Evolutionary conservation across 768 basidiomycete species (phyloP), one percentile per base, ranked within the genome.

Genomic region (Psilocybe sp.): DNA sequence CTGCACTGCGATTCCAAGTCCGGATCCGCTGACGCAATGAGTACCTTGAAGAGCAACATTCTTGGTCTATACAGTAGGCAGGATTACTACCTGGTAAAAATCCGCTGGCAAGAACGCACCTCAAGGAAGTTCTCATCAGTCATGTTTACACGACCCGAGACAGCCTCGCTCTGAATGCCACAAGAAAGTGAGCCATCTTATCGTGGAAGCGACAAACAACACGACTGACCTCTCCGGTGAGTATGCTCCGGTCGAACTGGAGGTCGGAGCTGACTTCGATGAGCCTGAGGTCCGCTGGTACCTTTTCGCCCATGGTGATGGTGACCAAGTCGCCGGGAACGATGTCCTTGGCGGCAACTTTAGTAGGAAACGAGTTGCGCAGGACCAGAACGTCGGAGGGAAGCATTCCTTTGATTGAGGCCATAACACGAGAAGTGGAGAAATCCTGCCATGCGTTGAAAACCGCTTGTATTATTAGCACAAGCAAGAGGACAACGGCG

Each of bases 281-380:
- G n/a, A 89, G 68, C 43, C 81, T 76, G 13, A 89, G 50, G 58
- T 89, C 87, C 4, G 87, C 86, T 0, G 87, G 87, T 2, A 88
- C 77, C 13, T 85, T 81, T 58, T 82, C 80, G 19, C 87, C 87
- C 49, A 87, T 76, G 19, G 68, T 67, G 58, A 89, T 76, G 1
- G 73, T 69, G 46, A 87, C 77, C 23, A 89, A 62, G 58, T 89
- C 87, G 12, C 87, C 87, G 0, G 80, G 78, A 6, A 88, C 82
- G 35, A 86, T 77, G 38, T 82, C 76, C 49, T 79, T 76, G 9
- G 84, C 84, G 11, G 81, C 71, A 0, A 82, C 67, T 42, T 73
- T 80, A 14, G 58, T 62, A 40, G 68, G 67, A 15, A 63, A 63
- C 58, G 54, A 69, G 59, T 87, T 80, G 6, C 84, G 76, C 36